phyloP scores from a whole-genome alignment of 306 rosid species.

The Arachis hypogaea region DNA sequence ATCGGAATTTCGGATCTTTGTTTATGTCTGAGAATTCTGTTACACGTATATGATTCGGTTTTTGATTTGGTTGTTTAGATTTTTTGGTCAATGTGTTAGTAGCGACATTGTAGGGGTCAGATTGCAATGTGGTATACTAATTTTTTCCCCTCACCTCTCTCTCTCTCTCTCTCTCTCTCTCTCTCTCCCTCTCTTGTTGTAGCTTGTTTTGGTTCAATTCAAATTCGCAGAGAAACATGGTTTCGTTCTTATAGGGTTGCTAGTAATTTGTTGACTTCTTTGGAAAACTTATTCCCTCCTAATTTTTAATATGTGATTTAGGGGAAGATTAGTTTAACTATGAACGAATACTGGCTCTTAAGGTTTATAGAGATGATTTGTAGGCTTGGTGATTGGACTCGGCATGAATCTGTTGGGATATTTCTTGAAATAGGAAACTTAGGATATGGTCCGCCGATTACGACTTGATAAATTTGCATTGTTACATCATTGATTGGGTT shows the following conservation, averaged over 20 bases:
- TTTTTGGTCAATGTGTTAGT: slow-evolving; percentile 29
- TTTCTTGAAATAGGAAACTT: slow-evolving; percentile 36
- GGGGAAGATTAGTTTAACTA: slow-evolving; percentile 11
- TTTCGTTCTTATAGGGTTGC: slow-evolving; percentile 5
- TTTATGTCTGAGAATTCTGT: slow-evolving; percentile 33
- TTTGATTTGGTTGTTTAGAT: slow-evolving; percentile 29
- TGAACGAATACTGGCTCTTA: background rate
- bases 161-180: background rate
- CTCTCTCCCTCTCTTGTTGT: background rate
- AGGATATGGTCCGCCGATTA: slow-evolving; percentile 16
- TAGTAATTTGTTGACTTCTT: slow-evolving; percentile 17
- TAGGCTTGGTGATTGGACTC: background rate
- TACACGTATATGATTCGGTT: slow-evolving; percentile 13
- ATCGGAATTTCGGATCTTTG: slow-evolving; percentile 33
- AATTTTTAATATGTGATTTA: no score
- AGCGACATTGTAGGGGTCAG: slow-evolving; percentile 33
- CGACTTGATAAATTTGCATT: slow-evolving; percentile 23
- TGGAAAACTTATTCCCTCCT: background rate
- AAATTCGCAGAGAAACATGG: background rate
- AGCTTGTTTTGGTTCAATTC: slow-evolving; percentile 19
- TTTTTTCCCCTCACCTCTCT: background rate
- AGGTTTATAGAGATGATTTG: background rate
- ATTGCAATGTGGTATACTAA: slow-evolving; percentile 4
- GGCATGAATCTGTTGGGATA: slow-evolving; percentile 29
- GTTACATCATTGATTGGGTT: slow-evolving; percentile 10